Evolutionary conservation across 164 flowering plant genomes (phyloP).

Genomic region (Cinnamomum micranthum): DNA sequence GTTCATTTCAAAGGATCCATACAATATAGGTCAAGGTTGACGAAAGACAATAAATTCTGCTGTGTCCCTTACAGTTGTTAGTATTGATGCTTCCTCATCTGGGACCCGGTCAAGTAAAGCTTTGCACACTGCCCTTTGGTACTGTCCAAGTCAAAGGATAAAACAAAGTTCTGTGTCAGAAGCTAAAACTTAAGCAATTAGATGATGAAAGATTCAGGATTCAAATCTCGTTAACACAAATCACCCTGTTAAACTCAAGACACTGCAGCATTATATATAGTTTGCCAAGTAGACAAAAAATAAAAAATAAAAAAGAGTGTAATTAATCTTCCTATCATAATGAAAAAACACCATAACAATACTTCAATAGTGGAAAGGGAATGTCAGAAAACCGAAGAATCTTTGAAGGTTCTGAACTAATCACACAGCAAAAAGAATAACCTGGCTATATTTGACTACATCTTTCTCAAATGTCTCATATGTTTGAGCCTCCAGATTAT

Average conservation of each 20-base stretch:
- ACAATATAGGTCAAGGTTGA: too few species aligned
- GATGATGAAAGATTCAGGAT: not conserved
- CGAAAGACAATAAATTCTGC: too few species aligned
- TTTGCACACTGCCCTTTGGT: slow-evolving; percentile 79
- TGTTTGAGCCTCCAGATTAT: slow-evolving; percentile 98
- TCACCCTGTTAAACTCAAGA: too few species aligned
- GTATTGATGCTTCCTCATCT: slow-evolving; percentile 56
- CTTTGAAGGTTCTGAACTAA: not conserved
- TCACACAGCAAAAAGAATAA: slow-evolving; percentile 14
- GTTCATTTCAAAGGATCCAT: too few species aligned
- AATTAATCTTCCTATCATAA: not conserved
- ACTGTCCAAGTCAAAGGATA: slow-evolving; percentile 38
- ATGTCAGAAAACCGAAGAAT: not conserved
- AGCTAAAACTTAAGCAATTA: not conserved
- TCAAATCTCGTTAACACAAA: not conserved
- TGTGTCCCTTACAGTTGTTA: slow-evolving; percentile 56
- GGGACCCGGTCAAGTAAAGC: slow-evolving; percentile 85
- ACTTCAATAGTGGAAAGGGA: not conserved
- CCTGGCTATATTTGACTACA: slow-evolving; percentile 83
- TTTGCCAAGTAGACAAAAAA: too few species aligned
- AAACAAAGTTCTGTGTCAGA: not conserved
- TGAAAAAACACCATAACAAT: not conserved
- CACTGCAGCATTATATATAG: too few species aligned
- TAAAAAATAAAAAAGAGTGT: too few species aligned
- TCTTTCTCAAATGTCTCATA: slow-evolving; percentile 99